Conservation (phyloP, 2,329 filamentous ascomycete genomes). For the Sporothrix pallida region DNA sequence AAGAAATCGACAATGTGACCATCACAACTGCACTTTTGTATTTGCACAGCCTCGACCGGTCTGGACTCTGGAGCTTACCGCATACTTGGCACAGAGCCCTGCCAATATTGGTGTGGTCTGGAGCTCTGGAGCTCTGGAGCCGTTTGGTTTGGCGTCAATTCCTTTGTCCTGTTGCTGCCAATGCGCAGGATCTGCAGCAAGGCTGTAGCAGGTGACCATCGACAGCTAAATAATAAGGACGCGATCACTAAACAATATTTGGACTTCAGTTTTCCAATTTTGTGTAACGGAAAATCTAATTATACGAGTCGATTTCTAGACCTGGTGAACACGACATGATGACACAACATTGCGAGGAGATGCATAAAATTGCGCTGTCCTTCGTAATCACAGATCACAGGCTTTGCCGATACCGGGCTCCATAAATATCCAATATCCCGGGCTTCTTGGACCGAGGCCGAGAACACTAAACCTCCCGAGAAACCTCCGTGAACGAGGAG, state of each 20-base stretch:
- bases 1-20: not conserved
- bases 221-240: too few species aligned
- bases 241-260: too few species aligned
- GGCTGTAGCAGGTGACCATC: not conserved
- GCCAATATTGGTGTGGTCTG: not conserved
- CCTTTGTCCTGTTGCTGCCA: not conserved
- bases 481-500: not conserved
- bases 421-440: not conserved
- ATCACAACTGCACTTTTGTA: too few species aligned
- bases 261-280: not conserved
- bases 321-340: not conserved
- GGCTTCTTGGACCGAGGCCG: not conserved
- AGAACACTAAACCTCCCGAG: not conserved
- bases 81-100: not conserved
- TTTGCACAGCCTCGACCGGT: not conserved
- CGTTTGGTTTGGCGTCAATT: not conserved
- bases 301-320: not conserved
- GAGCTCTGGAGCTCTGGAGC: not conserved
- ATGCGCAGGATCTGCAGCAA: not conserved
- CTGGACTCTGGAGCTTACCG: not conserved
- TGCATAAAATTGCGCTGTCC: not conserved
- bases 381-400: not conserved
- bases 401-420: not conserved
- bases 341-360: not conserved
- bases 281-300: not conserved